These are phyloP conservation scores for Aegilops bicornis DNA, from an alignment of 176 grass and related monocot species.

Conservation along the genomic window DNA sequence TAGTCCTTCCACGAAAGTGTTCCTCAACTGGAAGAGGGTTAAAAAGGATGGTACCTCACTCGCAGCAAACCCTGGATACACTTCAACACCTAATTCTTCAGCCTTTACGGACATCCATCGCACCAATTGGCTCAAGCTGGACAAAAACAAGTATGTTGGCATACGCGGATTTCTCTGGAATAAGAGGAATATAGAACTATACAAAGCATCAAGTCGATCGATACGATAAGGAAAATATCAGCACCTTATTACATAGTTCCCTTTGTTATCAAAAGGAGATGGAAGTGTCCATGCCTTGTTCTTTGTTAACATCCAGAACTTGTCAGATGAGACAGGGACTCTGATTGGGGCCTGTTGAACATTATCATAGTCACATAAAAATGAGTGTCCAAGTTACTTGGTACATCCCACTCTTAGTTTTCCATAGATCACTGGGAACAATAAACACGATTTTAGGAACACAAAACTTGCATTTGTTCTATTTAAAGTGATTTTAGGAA, in stretches of 20 bases:
- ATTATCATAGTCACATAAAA: constrained; percentile 16
- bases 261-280: constrained; percentile 86
- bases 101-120: constrained; percentile 89
- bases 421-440: not conserved
- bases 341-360: constrained; percentile 68
- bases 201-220: not conserved
- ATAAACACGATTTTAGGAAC: not conserved
- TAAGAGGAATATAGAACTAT: not conserved
- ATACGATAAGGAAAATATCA: not conserved
- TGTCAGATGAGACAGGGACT: constrained; percentile 77
- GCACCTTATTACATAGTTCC: constrained; percentile 93
- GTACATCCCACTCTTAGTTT: not conserved
- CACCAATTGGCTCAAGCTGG: constrained; percentile 83
- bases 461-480: not conserved
- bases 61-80: constrained; percentile 98
- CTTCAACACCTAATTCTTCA: constrained; percentile 95
- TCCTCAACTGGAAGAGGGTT: constrained; percentile 19
- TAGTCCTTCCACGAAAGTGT: constrained; percentile 30
- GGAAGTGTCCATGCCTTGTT: constrained; percentile 73
- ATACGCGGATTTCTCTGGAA: not conserved
- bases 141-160: not conserved
- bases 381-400: not conserved
- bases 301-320: constrained; percentile 84
- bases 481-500: not conserved
- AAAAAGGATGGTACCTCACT: constrained; percentile 72